Evolutionary conservation across 148 eudicot species (phyloP).

Genomic region (Rhododendron griersonianum): DNA sequence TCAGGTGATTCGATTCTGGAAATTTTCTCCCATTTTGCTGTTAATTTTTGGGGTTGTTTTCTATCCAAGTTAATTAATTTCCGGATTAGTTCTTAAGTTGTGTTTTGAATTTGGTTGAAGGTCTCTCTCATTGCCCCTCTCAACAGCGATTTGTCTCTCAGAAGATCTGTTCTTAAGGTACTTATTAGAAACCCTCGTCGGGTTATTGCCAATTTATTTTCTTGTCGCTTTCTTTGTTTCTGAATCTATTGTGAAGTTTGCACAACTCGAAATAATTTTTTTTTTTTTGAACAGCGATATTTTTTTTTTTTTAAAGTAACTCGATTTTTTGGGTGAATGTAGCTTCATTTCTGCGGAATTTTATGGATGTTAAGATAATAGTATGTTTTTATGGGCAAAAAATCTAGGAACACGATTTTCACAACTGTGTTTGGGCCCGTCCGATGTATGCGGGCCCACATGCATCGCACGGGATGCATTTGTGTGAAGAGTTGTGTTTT

Average conservation of each 20-base stretch:
- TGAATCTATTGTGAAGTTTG: neutral
- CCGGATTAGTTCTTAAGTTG: neutral
- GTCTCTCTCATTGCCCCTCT: conserved; percentile 36
- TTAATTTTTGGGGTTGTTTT: neutral
- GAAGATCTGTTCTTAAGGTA: conserved; percentile 54
- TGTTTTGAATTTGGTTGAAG: conserved; percentile 25
- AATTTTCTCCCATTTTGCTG: neutral
- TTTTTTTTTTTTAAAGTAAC: too few species aligned
- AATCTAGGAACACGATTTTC: too few species aligned
- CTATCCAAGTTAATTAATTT: neutral
- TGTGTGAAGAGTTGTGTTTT: too few species aligned
- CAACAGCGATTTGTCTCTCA: conserved; percentile 36
- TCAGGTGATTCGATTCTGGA: conserved; percentile 23
- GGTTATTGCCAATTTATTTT: neutral
- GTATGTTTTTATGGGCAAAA: neutral
- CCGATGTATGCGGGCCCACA: neutral
- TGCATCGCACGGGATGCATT: neutral
- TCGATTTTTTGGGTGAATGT: neutral
- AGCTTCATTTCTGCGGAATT: neutral
- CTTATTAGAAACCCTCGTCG: neutral
- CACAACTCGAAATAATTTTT: neutral
- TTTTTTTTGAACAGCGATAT: too few species aligned
- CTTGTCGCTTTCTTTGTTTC: neutral
- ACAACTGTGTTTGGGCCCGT: too few species aligned
- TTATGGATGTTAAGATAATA: neutral